phyloP scores from a whole-genome alignment of 2,329 filamentous ascomycete genomes.

The Macrophomina phaseolina region DNA sequence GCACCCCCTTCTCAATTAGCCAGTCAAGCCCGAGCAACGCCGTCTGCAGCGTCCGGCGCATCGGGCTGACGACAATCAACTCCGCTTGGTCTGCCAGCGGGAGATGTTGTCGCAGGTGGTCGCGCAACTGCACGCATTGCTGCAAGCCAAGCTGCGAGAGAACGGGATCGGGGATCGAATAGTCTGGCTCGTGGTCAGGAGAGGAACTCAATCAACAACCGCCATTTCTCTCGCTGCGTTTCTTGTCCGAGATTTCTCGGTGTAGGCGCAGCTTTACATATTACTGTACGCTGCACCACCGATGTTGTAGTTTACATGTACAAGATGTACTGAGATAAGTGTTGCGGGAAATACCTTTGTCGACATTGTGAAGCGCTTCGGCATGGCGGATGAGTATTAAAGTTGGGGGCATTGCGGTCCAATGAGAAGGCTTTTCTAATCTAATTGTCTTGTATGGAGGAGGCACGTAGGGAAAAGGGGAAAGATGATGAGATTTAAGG shows the following conservation, averaged over 20 bases:
- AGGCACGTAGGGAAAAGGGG: not conserved
- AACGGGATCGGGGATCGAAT: slow-evolving; percentile 49
- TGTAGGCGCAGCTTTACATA: slow-evolving; percentile 11
- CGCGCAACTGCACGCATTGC: slow-evolving; percentile 49
- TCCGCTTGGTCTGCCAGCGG: slow-evolving; percentile 53
- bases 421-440: not conserved
- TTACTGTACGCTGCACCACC: not conserved
- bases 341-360: slow-evolving; percentile 34
- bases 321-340: not conserved
- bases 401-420: slow-evolving; percentile 49
- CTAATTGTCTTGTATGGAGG: not conserved
- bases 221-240: not conserved
- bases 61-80: slow-evolving; percentile 67
- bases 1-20: slow-evolving; percentile 61
- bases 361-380: slow-evolving; percentile 52
- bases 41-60: slow-evolving; percentile 70
- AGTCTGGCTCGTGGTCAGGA: slow-evolving; percentile 36
- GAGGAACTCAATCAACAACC: not conserved
- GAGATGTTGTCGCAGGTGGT: slow-evolving; percentile 39
- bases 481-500: not conserved
- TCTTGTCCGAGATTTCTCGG: not conserved
- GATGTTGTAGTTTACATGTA: not conserved
- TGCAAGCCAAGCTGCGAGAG: slow-evolving; percentile 49
- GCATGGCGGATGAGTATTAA: slow-evolving; percentile 54
- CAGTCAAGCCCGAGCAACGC: slow-evolving; percentile 63